A percentile compares a stretch with the other conserved stretches of the same genome.
Conservation (phyloP, 768 basidiomycete genomes). For the Trametopsis cervina region DNA sequence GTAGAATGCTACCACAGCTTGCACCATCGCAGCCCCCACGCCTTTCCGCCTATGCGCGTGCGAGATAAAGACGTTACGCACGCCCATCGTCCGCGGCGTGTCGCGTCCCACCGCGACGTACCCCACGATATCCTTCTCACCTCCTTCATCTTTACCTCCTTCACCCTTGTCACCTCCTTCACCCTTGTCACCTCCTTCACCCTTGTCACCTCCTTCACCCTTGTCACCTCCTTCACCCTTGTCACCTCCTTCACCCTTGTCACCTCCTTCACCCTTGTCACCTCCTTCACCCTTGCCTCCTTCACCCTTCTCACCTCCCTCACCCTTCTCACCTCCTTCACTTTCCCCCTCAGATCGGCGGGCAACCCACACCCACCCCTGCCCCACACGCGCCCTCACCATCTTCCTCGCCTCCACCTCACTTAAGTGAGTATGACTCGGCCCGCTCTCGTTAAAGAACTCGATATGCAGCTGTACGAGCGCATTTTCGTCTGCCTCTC, state of each 20-base stretch:
- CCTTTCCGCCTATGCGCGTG: constrained; percentile 14
- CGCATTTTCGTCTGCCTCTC: constrained; percentile 4
- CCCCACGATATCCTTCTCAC: constrained; percentile 3
- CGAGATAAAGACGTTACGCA: constrained; percentile 16
- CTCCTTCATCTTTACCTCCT: too few relatives aligned
- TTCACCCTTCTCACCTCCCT: too few relatives aligned
- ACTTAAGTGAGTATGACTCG: background rate
- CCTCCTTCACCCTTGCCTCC: too few relatives aligned
- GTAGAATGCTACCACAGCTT: constrained; percentile 13
- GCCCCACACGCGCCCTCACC: background rate
- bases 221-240: too few relatives aligned
- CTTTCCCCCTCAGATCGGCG: too few relatives aligned
- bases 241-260: too few relatives aligned
- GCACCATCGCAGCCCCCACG: constrained; percentile 15
- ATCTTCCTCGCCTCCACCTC: background rate
- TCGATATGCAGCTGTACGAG: constrained; percentile 10
- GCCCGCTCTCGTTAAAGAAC: too few relatives aligned
- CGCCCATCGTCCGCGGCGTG: constrained; percentile 14
- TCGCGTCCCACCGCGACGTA: constrained; percentile 11
- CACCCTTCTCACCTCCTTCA: too few relatives aligned
- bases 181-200: too few relatives aligned
- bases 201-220: too few relatives aligned
- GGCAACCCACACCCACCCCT: constrained; percentile 7
- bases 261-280: too few relatives aligned
- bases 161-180: too few relatives aligned